Base-by-base conservation (phyloP, 257 asterid species). In the Solanum pennellii region DNA sequence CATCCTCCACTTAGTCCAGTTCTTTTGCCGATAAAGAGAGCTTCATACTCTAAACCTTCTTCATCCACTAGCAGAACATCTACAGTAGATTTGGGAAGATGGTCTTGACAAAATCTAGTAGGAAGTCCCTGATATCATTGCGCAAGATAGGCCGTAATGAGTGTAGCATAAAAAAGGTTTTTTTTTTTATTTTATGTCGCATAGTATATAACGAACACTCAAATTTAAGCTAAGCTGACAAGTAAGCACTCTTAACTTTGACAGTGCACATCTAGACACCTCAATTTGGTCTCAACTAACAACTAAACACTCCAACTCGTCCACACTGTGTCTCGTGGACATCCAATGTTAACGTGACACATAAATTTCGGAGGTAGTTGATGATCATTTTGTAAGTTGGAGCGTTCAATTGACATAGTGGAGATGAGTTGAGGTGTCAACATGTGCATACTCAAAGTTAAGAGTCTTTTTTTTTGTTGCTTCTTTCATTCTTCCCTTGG, bases 1-100 rank as follows among this genome's bases (percentile, higher is more conserved):
- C 99, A 95, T 84, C 99, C 98, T 52, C 99, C 99, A 82, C 98
- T 94, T 41, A 96, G 92, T 86, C 98, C 98, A 33, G 89, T 65
- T 93, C 96, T 93, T 91, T 91, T 90, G 93, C 98, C 82, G 25
- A 96, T 93, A 90, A 65, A 96, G 56, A 94, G 62, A 12, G 98
- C 94, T 21, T 88, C 94, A 33, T 88, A 95, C 89, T 94, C 95
- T 15, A 83, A 7, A 18, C 96, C 94, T 82, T 94, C 90, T 87
- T 94, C 98, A 65, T 93, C 87, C 90, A 92, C 96, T 77, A 95
- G 83, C 88, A 91, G 92, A 88, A 96, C 86, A 23, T 92, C 93
- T 23, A 84, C 89, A 1, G 94, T 95, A 68, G 92, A 86, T 83
- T 92, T 94, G 37, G 98, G 94, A 80, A 96, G 94, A 87, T 96